These are phyloP conservation scores for Pleurotus eryngii DNA, from an alignment of 768 basidiomycete species.

Conservation along the genomic window DNA sequence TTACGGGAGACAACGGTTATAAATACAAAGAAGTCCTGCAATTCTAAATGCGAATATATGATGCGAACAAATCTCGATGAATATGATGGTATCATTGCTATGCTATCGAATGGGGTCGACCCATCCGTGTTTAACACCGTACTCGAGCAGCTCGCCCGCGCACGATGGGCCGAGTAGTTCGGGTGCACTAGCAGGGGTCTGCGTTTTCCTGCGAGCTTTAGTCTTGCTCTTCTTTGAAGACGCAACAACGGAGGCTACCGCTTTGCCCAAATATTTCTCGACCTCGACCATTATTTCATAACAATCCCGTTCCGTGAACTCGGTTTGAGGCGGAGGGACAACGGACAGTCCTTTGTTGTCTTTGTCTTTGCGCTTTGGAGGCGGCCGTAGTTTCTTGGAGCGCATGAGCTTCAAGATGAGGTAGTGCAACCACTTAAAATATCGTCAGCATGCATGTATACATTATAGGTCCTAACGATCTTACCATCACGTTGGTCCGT, in stretches of 20 bases:
- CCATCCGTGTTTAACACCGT: constrained; percentile 4
- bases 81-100: no score
- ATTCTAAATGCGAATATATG: no score
- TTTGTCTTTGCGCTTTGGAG: constrained; percentile 39
- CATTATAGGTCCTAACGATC: constrained; percentile 15
- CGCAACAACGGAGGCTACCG: constrained; percentile 25
- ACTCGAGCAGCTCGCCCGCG: constrained; percentile 4
- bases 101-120: constrained; percentile 1
- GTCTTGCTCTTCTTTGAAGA: neutral
- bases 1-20: no score
- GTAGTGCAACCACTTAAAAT: constrained; percentile 88
- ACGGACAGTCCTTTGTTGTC: constrained; percentile 18
- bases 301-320: constrained; percentile 65
- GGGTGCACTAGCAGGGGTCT: neutral
- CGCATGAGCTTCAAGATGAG: constrained; percentile 69
- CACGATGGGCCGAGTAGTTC: neutral
- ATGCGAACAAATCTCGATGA: no score
- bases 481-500: constrained; percentile 87
- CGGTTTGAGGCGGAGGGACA: constrained; percentile 15
- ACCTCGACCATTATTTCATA: constrained; percentile 67
- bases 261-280: constrained; percentile 52
- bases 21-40: no score
- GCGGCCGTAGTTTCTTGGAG: constrained; percentile 63
- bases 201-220: constrained; percentile 4
- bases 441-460: neutral